Base-by-base conservation (phyloP, 1,284 basidiomycete genomes). In the Boletus semigastroideus region DNA sequence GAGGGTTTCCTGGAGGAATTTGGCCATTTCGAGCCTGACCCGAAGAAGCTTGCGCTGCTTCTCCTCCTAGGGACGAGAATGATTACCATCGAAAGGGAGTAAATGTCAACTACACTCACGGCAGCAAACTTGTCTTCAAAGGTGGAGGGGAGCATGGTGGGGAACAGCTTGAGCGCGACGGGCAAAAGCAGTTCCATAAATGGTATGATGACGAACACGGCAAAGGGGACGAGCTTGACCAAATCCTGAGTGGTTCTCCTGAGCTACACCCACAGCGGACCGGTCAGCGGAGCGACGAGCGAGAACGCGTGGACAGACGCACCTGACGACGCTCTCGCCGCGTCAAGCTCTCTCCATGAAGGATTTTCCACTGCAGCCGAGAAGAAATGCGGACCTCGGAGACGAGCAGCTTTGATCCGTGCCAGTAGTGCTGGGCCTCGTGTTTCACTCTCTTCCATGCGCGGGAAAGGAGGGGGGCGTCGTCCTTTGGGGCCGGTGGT, bases 171-270 rank as follows among this genome's bases (percentile, higher is more conserved):
- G 62, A 99, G 82, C 0, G 94, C 94, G 33, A 99, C 92, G 3
- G 97, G 96, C 2, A 99, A 82, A n/a, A 99, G 78, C 22, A 99
- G 70, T 69, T 99, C 97, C 92, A 98, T 98, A 78, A 98, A 98
- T 1, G 97, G 96, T 10, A 99, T 92, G 63, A 98, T 79, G 54
- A 99, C 72, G 74, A 99, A 98, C 46, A 94, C 92, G 12, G 92
- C 84, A 71, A 99, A 99, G 2, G 96, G 96, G 37, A 99, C 86
- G 19, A 99, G 83, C 37, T 97, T 85, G 50, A 99, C 72, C 30
- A 99, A 68, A 69, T 99, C 96, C 68, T 87, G 87, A 1, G 94
- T 98, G 1, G 96, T 99, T 51, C 96, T 86, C 72, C 84, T 90
- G 59, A 98, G 77, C 92, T 97, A 28, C 25, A 40, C 30, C 13